Evolutionary conservation across 805 yeast genomes (phyloP).

Genomic region (Candida palmyrensis): DNA sequence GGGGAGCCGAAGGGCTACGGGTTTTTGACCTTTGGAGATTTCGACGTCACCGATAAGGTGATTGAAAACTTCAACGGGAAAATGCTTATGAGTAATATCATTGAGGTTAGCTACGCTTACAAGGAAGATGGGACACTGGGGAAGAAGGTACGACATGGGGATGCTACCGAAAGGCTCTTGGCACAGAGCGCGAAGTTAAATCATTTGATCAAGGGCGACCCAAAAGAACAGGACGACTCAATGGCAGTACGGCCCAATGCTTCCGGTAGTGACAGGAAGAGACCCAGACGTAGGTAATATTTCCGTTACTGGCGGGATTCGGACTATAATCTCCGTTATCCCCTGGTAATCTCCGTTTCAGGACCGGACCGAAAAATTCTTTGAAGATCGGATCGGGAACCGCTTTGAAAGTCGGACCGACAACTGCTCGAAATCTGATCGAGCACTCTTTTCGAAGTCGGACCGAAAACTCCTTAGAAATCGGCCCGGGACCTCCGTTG

Average conservation of each 20-base stretch:
- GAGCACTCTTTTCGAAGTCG: too few species aligned
- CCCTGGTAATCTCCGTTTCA: too few species aligned
- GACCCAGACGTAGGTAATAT: too few species aligned
- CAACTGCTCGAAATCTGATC: too few species aligned
- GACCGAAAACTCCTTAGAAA: too few species aligned
- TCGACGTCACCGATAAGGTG: conserved; percentile 68
- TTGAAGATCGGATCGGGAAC: too few species aligned
- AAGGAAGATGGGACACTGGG: conserved; percentile 45
- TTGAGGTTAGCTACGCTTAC: conserved; percentile 64
- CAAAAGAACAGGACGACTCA: not conserved
- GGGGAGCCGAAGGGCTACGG: conserved; percentile 61
- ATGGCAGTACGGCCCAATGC: too few species aligned
- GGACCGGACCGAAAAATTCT: too few species aligned
- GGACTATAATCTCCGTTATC: too few species aligned
- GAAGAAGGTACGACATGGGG: conserved; percentile 64
- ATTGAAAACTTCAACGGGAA: conserved; percentile 64
- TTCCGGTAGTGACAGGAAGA: conserved; percentile 1
- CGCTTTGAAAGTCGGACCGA: too few species aligned
- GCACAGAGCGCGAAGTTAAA: conserved; percentile 58
- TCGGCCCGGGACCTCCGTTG: too few species aligned
- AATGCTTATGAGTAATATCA: conserved; percentile 59
- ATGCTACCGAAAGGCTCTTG: conserved; percentile 63
- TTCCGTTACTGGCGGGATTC: too few species aligned
- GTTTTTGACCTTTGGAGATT: conserved; percentile 57
- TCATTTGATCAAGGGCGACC: conserved; percentile 10